phyloP scores from a whole-genome alignment of 129 eudicot genomes.

The Centrapalus pauciflorus region DNA sequence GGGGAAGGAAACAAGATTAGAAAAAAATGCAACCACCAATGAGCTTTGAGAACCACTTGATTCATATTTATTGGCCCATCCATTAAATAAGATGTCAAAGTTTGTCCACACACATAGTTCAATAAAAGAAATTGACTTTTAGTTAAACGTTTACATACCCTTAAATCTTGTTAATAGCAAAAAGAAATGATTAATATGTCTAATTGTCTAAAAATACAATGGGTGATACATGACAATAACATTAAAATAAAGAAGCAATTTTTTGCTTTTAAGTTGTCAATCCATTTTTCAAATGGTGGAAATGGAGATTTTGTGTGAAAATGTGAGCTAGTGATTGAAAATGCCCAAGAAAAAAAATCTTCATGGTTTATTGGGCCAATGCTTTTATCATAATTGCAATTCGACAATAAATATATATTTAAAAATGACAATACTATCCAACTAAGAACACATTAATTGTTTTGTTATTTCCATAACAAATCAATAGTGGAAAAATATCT shows the following conservation, averaged over 20 bases:
- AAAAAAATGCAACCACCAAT: conserved; percentile 8
- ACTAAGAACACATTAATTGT: not conserved
- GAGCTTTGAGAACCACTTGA: not conserved
- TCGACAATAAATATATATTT: not conserved
- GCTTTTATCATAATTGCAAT: not conserved
- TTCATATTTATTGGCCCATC: not conserved
- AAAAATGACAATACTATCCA: not conserved
- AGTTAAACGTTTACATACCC: no score
- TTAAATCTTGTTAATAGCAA: conserved; percentile 1
- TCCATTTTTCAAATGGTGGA: not conserved
- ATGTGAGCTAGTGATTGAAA: conserved; percentile 3
- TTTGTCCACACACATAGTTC: not conserved
- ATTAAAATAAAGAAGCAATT: not conserved
- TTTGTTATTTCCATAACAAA: not conserved
- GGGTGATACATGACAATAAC: no score
- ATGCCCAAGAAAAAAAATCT: not conserved
- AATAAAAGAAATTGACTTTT: not conserved
- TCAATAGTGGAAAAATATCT: no score
- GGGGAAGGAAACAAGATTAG: conserved; percentile 21
- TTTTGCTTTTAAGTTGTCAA: not conserved
- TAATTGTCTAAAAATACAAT: no score
- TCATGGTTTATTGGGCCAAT: conserved; percentile 6
- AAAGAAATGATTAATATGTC: not conserved
- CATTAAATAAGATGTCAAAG: not conserved
- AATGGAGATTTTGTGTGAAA: no score